These are phyloP conservation scores for Corymbia citriodora DNA, from an alignment of 441 rosid genomes.

Conservation along the genomic window DNA sequence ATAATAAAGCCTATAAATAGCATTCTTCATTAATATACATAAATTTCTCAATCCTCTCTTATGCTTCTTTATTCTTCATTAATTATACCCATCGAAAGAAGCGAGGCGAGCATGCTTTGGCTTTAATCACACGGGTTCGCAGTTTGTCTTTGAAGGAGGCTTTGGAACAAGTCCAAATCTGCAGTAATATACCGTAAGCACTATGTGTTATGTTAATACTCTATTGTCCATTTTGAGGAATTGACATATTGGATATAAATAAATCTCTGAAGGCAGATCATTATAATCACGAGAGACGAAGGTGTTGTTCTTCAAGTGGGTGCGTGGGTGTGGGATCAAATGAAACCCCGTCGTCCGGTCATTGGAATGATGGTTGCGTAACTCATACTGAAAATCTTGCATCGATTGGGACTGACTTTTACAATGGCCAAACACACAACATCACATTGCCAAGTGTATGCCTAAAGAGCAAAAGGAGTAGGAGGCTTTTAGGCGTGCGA, in stretches of 20 bases:
- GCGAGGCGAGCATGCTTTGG: neutral
- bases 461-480: neutral
- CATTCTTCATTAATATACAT: too few species aligned
- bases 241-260: neutral
- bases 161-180: neutral
- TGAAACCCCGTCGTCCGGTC: neutral
- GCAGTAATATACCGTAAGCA: rapidly evolving
- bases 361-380: neutral
- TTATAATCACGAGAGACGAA: neutral
- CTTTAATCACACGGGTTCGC: neutral
- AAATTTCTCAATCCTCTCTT: neutral
- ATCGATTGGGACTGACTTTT: neutral
- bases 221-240: rapidly evolving
- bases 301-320: neutral
- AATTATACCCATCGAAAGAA: neutral
- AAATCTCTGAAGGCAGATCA: neutral
- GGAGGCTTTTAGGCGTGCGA: neutral
- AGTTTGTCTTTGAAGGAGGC: neutral
- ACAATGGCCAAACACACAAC: neutral
- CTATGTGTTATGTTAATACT: neutral
- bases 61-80: neutral
- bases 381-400: neutral
- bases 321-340: neutral
- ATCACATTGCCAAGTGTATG: neutral
- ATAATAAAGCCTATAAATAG: neutral